Evolutionary conservation across 805 yeast species (phyloP).

Genomic region (Saturnispora quitensis): DNA sequence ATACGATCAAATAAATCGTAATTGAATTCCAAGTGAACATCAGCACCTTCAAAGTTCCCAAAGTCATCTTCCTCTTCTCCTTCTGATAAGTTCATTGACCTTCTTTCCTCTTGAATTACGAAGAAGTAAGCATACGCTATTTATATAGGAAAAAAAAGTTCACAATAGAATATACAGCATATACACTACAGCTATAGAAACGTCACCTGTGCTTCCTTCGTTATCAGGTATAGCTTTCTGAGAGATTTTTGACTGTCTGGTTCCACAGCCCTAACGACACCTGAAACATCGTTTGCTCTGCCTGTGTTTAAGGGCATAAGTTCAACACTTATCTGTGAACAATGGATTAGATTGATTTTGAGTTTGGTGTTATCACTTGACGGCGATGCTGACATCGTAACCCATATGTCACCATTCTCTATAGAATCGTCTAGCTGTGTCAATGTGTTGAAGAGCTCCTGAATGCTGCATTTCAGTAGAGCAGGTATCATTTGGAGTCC

Average conservation of each 20-base stretch:
- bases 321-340: neutral
- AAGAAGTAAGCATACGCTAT: neutral
- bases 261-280: neutral
- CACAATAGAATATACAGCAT: neutral
- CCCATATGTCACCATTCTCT: neutral
- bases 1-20: slow-evolving; percentile 10
- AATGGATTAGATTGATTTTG: neutral
- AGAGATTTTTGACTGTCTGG: neutral
- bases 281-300: slow-evolving; percentile 1
- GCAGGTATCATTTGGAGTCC: neutral
- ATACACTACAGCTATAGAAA: neutral
- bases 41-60: slow-evolving; percentile 19
- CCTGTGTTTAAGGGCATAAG: neutral
- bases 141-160: neutral
- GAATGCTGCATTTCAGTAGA: neutral
- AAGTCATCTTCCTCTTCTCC: slow-evolving; percentile 18
- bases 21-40: neutral
- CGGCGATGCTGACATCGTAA: neutral
- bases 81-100: neutral
- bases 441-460: neutral
- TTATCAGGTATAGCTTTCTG: neutral
- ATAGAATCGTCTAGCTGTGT: neutral
- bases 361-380: neutral
- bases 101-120: neutral
- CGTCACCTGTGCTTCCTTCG: slow-evolving; percentile 1